Evolutionary conservation across 2,329 filamentous ascomycete genomes (phyloP), one percentile per base, ranked within the genome.

Genomic region (Fusarium algeriense): DNA sequence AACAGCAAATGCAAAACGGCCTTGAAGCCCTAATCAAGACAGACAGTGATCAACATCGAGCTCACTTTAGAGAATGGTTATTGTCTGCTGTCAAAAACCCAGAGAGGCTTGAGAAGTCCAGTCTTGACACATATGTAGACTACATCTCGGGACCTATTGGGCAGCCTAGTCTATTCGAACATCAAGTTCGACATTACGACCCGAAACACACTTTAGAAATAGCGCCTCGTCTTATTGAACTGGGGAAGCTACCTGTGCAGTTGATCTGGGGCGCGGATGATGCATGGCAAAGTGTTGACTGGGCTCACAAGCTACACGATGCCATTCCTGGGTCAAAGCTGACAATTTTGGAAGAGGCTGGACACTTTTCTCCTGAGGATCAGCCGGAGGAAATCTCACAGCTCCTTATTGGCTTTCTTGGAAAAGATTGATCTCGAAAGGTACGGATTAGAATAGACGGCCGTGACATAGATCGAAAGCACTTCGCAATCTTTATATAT

Each of bases 161-260:
- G 3, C 79, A 80, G 32, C 60, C 70, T 0, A 80, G 79, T 54
- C 50, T 80, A 12, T 79, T 80, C 59, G 72, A 79, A 61, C 78
- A 80, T 43, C 79, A 80, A 37, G 62, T 80, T 28, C 75, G 73
- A 3, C 77, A 79, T 46, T 80, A 80, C 32, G 77, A 80, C 14
- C 76, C 76, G 1, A 80, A 75, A n/a, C 79, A 80, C 53, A 80
- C 78, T 4, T 61, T 80, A 65, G 78, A 80, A 50, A 60, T 80
- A 12, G 67, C 73, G 2, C 55, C 69, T 1, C 73, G 68, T 5
- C 67, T 80, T 2, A 50, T 34, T 2, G 73, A 78, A 44, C 64
- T 80, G 5, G 63, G 53, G 5, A 71, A 73, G 26, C 11, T 78
- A 1, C 75, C 77, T 1, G 77, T 79, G 8, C 73, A 79, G 44